These are phyloP conservation scores for Rosa rugosa DNA, from an alignment of 306 rosid species.

Conservation along the genomic window DNA sequence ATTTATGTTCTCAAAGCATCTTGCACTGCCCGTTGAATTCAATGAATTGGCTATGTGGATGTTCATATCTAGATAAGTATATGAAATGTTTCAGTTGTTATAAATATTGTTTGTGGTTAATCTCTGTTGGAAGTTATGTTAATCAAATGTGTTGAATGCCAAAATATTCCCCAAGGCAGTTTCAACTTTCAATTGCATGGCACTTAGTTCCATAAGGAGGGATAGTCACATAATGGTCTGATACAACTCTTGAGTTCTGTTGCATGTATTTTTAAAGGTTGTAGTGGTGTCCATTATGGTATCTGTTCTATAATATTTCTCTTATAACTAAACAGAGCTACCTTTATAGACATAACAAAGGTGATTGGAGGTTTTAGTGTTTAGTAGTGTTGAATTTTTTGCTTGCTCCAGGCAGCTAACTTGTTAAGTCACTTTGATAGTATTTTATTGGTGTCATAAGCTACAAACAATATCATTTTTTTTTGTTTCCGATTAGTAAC, in stretches of 20 bases:
- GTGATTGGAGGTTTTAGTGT: not conserved
- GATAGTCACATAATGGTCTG: slow-evolving; percentile 2
- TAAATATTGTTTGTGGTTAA: not conserved
- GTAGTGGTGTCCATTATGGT: not conserved
- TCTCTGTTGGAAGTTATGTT: not conserved
- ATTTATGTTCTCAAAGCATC: not conserved
- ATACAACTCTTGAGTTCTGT: not conserved
- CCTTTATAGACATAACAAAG: not conserved
- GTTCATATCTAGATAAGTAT: not conserved
- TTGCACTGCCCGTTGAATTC: not conserved
- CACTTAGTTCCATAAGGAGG: not conserved
- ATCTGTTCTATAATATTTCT: not conserved
- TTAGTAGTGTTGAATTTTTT: too few relatives aligned
- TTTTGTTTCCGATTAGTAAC: too few relatives aligned
- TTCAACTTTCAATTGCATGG: not conserved
- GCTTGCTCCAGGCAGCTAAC: too few relatives aligned
- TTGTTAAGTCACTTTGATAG: too few relatives aligned
- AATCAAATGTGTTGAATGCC: not conserved
- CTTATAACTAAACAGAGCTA: not conserved
- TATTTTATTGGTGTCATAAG: too few relatives aligned
- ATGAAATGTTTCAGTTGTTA: not conserved
- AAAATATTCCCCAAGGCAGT: not conserved
- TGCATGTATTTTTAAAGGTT: not conserved
- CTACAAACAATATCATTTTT: too few relatives aligned
- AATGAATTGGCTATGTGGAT: not conserved